Evolutionary conservation across 2,329 filamentous ascomycete genomes (phyloP).

Genomic region (Lojkania enalia): DNA sequence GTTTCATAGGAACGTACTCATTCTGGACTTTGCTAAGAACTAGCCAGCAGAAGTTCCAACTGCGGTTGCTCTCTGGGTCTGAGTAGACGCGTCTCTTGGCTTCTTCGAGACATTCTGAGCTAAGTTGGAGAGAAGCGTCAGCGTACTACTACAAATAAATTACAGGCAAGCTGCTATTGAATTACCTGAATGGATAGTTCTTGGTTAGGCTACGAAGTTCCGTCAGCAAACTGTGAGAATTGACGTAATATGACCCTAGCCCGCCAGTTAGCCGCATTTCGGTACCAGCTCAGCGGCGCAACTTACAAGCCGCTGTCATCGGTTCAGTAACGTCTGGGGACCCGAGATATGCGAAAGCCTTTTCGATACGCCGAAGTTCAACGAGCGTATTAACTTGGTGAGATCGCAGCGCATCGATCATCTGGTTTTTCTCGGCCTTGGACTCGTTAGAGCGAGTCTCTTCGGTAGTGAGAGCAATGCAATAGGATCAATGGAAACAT

Average conservation of each 20-base stretch:
- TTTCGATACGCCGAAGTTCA: conserved; percentile 72
- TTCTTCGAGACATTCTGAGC: conserved; percentile 65
- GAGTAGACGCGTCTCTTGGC: conserved; percentile 65
- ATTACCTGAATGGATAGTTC: conserved; percentile 64
- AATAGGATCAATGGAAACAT: conserved; percentile 7
- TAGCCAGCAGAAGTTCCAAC: conserved; percentile 78
- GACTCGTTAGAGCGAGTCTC: too few relatives aligned
- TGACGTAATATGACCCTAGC: conserved; percentile 66
- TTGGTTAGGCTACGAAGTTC: conserved; percentile 70
- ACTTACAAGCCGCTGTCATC: conserved; percentile 68
- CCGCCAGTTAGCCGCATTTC: conserved; percentile 1
- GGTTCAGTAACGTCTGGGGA: conserved; percentile 64
- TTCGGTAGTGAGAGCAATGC: too few relatives aligned
- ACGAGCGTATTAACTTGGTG: conserved; percentile 75
- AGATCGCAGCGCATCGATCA: conserved; percentile 65
- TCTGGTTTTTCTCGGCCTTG: conserved; percentile 55
- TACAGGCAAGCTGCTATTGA: neutral
- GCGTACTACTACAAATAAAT: neutral
- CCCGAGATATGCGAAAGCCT: conserved; percentile 62
- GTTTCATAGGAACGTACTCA: conserved; percentile 55
- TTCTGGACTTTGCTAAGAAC: conserved; percentile 67
- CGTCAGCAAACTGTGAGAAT: conserved; percentile 68
- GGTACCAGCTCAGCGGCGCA: neutral
- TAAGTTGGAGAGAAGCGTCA: conserved; percentile 24
- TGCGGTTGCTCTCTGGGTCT: conserved; percentile 68